Base-by-base conservation (phyloP, 1,284 basidiomycete genomes). In the Ustilago esculenta region DNA sequence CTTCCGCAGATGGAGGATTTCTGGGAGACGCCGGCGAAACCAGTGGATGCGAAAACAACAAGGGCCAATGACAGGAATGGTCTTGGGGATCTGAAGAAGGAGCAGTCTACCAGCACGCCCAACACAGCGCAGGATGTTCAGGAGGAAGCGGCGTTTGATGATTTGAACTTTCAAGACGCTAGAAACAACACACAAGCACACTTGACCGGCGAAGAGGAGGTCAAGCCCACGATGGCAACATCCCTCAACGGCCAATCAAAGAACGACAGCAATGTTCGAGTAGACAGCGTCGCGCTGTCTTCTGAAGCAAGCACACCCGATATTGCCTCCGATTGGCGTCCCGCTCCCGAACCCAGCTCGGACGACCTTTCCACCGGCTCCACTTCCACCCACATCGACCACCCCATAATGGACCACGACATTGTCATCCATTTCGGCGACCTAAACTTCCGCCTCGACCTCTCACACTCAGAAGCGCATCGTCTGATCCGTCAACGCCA, bases 361-460 rank as follows among this genome's bases (percentile, higher is more conserved):
- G 1, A 3, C n/a, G 4, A 17, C 17, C n/a, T 39, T 17, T 30
- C 42, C 33, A 27, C 35, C 36, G 11, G 6, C 33, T 25, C 39
- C 20, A 20, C 49, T 8, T 21, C 30, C 9, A 17, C 20, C 2
- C 30, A 46, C 42, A 36, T 36, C 8, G 67, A 70, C 21, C 46
- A 48, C 23, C 20, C 63, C 3, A 71, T 71, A 51, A 44, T 42
- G 34, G 41, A 49, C 8, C 68, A 72, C 52, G 68, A 72, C 42
- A 41, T 92, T 78, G 85, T 97, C 27, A 85, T 98, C 45, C 97
- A 94, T 92, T 85, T 92, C 4, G 95, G 92, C 20, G 96, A 98
- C 89, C 82, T 84, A 48, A 99, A 99, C 81, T 99, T 98, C 81
- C 90, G 96, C 20, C 89, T 98, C 51, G 88, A 92, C 66, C 84